These are phyloP conservation scores for Alternaria postmessia DNA, from an alignment of 2,329 filamentous ascomycete species.

Conservation along the genomic window DNA sequence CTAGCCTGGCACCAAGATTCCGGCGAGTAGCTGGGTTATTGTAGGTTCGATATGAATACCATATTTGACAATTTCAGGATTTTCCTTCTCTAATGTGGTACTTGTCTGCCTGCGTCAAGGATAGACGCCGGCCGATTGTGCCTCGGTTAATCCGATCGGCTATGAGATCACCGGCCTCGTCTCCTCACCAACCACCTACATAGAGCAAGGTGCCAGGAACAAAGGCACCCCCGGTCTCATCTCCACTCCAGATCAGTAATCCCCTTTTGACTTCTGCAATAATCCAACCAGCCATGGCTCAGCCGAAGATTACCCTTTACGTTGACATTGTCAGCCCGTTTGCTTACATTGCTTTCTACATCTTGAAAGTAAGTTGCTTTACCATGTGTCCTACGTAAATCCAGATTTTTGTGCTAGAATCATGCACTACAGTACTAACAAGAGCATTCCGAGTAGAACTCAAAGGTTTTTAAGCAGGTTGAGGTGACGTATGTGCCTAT, in stretches of 20 bases:
- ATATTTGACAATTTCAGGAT: background rate
- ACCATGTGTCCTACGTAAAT: background rate
- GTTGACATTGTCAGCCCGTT: slow-evolving; percentile 69
- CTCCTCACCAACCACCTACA: slow-evolving; percentile 1
- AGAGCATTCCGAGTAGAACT: slow-evolving; percentile 54
- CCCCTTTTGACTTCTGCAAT: background rate
- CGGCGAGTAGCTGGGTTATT: background rate
- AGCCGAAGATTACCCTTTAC: slow-evolving; percentile 64
- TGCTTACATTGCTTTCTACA: slow-evolving; percentile 66
- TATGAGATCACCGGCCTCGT: background rate
- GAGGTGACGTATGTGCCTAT: slow-evolving; percentile 67
- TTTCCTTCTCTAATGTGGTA: background rate
- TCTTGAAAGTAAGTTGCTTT: slow-evolving; percentile 58
- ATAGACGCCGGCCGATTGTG: background rate
- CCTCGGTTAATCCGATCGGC: slow-evolving; percentile 8
- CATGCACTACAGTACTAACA: background rate
- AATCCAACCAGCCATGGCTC: slow-evolving; percentile 49
- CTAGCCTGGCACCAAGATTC: background rate
- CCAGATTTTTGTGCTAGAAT: background rate
- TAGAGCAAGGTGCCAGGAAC: background rate
- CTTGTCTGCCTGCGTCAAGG: background rate
- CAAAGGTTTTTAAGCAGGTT: slow-evolving; percentile 62
- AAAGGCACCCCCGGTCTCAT: background rate
- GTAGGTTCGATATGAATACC: background rate
- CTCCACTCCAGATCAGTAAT: background rate